Base-by-base conservation (phyloP, 192 early-diverging fungal species). In the Haplosporangium gracile region DNA sequence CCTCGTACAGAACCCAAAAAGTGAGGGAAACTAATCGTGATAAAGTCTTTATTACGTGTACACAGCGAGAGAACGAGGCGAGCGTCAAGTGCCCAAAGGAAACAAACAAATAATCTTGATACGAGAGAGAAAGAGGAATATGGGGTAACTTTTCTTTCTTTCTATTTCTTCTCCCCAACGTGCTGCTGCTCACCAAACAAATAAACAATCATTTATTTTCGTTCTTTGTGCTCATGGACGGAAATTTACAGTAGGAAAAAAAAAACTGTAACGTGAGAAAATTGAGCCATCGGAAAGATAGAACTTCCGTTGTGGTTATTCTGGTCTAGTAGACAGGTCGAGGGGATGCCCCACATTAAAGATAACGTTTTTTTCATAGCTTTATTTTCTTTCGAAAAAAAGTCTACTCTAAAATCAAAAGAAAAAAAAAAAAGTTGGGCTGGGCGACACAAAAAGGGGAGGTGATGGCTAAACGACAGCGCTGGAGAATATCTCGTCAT, bases 241-340 rank as follows among this genome's bases (percentile, higher is more conserved):
- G 18, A 51, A 51, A 51, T 22, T 22, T 51, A 65, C 3, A 65
- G 24, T 32, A 32, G 26, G 32, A 32, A 32, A 65, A 63, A 65
- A 32, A 32, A 65, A 63, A 65, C 22, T 60, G 29, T 32, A 65
- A 65, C 60, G 60, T 65, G 60, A 65, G 60, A 65, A 65, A 65
- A 32, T 65, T n/a, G 24, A 65, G 11, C 13, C 11, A 4, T 65
- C 60, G 60, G 60, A 65, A 65, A 65, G 60, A 65, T 65, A 65
- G 60, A 65, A 65, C 60, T 65, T 65, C 60, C 60, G 60, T 65
- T 65, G 60, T 65, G 60, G 55, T 57, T 57, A 57, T 57, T 57
- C 55, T 57, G n/a, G 55, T 26, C 60, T 29, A 0, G 60, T 65
- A 29, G 60, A 65, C 60, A 65, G 8, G n/a, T 5, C n/a, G n/a